Evolutionary conservation across 176 grass and related monocot species (phyloP), one percentile per base, ranked within the genome.

Genomic region (Zoysia japonica): DNA sequence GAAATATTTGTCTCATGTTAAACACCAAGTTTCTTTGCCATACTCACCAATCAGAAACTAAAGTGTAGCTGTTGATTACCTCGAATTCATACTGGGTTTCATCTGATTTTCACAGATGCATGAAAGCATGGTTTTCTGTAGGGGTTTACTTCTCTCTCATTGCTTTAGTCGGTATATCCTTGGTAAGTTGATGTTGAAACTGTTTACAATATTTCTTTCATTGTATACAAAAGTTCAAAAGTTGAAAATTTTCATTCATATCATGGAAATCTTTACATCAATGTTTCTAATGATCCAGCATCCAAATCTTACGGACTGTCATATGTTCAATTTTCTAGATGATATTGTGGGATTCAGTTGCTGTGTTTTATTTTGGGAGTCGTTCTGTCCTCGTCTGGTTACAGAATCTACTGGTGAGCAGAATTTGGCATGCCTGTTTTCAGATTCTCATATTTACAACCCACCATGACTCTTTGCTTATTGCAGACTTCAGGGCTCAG

Each of bases 71-170:
- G 36, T 88, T 68, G 8, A 40, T 61, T 75, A 12, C 39, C 36
- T 68, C 76, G 11, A 70, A 72, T 13, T 70, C 57, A 56, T 80
- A 54, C 17, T 61, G 11, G 74, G 20, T 69, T 75, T 44, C n/a
- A 67, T 78, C 61, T 69, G 11, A 72, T 72, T 53, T 74, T 78
- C 63, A 17, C 81, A 94, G 92, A 74, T 93, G 69, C 57, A 71
- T 90, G 67, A 87, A 82, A 71, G 70, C 79, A 82, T 98, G 95
- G 92, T 98, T 93, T 88, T 90, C 90, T 62, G 1, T 82, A 61
- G 95, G 90, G 13, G 90, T 85, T 85, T 92, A 78, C 85, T 76
- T 94, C 70, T 88, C 87, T 65, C 50, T 94, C 17, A 9, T 91
- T 73, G 78, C 85, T 87, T 71, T 94, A 80, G 45, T 81, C 52